phyloP scores from a whole-genome alignment of 768 basidiomycete genomes.

The Dioszegia aurantiaca region DNA sequence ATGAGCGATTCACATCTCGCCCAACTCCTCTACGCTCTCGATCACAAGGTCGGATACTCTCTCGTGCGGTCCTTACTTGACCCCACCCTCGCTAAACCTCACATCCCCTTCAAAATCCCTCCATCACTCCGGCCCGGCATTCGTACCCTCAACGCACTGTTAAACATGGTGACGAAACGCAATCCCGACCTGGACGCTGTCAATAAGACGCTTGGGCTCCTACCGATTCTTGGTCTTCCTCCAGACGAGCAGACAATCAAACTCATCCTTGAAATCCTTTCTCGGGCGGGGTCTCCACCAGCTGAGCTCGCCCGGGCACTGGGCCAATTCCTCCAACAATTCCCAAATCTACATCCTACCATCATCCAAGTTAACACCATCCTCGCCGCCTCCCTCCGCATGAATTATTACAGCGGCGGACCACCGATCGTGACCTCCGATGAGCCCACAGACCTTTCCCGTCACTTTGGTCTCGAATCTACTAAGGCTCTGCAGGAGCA shows the following conservation, averaged over 20 bases:
- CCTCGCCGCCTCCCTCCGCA: conserved; percentile 4
- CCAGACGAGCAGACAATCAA: conserved; percentile 26
- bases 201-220: neutral
- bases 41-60: conserved; percentile 5
- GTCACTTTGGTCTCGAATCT: neutral
- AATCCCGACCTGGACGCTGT: neutral
- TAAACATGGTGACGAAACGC: neutral
- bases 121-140: conserved; percentile 12
- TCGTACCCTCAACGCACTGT: conserved; percentile 12
- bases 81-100: neutral
- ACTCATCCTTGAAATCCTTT: conserved; percentile 23
- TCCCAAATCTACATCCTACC: conserved; percentile 12
- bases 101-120: neutral
- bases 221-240: neutral
- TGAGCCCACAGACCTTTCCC: neutral
- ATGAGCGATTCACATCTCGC: conserved; percentile 1
- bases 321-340: conserved; percentile 2
- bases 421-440: neutral
- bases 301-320: conserved; percentile 21
- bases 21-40: conserved; percentile 3
- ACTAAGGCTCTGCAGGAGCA: conserved; percentile 3
- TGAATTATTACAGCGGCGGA: neutral
- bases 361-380: conserved; percentile 23
- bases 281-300: conserved; percentile 3
- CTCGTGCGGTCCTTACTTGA: neutral